A percentile compares a stretch with the other conserved stretches of the same genome.
Evolutionary conservation across 768 basidiomycete genomes (phyloP).

Genomic region (Podaxis sp.): DNA sequence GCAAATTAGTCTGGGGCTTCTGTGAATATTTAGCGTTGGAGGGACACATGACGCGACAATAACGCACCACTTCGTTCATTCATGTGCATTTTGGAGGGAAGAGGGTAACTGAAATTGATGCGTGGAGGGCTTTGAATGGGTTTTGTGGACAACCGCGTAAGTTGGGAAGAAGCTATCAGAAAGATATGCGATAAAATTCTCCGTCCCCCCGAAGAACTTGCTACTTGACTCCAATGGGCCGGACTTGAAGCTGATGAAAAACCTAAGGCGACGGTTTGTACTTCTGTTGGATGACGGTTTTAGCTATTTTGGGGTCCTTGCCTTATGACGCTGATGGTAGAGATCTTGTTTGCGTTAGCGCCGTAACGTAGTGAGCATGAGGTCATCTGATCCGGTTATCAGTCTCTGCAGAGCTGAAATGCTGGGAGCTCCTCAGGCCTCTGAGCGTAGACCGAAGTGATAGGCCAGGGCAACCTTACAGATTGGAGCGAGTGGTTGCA

Average conservation of each 20-base stretch:
- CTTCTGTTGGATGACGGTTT: no score
- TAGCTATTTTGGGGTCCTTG: no score
- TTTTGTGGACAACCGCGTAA: not conserved
- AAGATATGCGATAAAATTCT: not conserved
- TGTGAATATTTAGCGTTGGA: constrained; percentile 16
- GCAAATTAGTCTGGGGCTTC: constrained; percentile 15
- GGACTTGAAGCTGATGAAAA: no score
- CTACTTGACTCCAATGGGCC: not conserved
- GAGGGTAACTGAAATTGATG: not conserved
- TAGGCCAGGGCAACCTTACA: no score
- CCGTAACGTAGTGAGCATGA: no score
- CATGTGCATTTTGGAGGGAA: not conserved
- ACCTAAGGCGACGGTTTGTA: no score
- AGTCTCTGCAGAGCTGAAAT: no score
- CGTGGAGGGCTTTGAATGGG: not conserved
- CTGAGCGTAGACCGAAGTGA: no score
- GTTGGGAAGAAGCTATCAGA: not conserved
- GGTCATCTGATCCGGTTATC: no score
- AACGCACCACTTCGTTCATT: not conserved
- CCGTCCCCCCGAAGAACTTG: not conserved
- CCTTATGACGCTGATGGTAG: no score
- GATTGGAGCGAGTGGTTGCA: not conserved
- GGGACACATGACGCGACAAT: constrained; percentile 15
- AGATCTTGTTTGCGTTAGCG: no score
- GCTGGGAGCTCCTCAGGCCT: no score